A percentile compares a stretch with the other conserved stretches of the same genome.
Conservation (phyloP, 345 rosid genomes). For the Salix brachista region DNA sequence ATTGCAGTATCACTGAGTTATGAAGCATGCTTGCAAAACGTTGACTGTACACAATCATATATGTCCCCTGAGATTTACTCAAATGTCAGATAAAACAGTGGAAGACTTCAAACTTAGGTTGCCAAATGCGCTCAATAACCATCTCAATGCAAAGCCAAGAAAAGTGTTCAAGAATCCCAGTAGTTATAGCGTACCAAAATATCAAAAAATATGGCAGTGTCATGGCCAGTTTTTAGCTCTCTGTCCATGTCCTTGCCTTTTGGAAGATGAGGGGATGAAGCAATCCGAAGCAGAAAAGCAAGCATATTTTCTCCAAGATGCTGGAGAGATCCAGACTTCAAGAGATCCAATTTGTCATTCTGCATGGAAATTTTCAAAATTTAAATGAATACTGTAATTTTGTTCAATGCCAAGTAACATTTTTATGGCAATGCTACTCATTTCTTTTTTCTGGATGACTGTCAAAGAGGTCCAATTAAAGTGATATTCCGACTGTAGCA, state of each 20-base stretch:
- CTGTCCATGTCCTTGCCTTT: slow-evolving; percentile 30
- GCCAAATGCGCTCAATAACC: slow-evolving; percentile 1
- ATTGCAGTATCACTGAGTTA: slow-evolving; percentile 76
- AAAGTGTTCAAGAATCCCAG: slow-evolving; percentile 11
- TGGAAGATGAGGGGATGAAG: slow-evolving; percentile 54
- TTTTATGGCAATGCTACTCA: neutral
- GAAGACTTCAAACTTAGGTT: slow-evolving; percentile 2
- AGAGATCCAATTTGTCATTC: slow-evolving; percentile 88
- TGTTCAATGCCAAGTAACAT: neutral
- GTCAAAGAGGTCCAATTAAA: neutral
- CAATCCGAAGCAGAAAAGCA: slow-evolving; percentile 71
- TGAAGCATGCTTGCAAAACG: slow-evolving; percentile 67
- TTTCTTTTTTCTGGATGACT: neutral
- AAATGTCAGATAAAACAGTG: slow-evolving; percentile 13
- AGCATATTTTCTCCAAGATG: slow-evolving; percentile 98
- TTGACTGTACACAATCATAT: slow-evolving; percentile 69
- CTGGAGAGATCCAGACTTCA: slow-evolving; percentile 92
- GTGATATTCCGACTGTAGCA: neutral
- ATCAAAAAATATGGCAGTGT: slow-evolving; percentile 64
- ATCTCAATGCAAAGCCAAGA: slow-evolving; percentile 7
- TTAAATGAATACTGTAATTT: neutral
- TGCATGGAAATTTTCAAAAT: slow-evolving; percentile 29
- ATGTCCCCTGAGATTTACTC: slow-evolving; percentile 59
- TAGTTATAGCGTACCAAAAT: slow-evolving; percentile 54
- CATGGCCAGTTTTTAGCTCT: slow-evolving; percentile 35